Evolutionary conservation across 1,139 yeast genomes (phyloP), one percentile per base, ranked within the genome.

Genomic region (Lodderomyces elongisporus): DNA sequence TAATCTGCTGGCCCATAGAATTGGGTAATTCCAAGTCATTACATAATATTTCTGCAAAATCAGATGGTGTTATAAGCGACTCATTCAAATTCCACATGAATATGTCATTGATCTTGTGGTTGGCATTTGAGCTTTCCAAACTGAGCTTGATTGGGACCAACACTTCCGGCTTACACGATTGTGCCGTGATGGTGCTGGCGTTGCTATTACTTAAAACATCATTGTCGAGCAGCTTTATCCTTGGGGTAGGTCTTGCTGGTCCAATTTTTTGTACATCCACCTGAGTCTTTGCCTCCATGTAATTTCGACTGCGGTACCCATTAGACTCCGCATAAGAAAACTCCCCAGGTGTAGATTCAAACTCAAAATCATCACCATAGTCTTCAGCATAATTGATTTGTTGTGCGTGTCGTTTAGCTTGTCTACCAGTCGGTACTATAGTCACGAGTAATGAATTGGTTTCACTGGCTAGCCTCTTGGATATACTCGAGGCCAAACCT

Each of bases 71-170:
- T 16, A 89, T 66, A 20, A 82, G 63, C 3, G 76, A 62, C 51
- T 91, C 97, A 49, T 81, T 79, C 30, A 85, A 51, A 51, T 91
- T 88, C 98, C 98, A 91, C 73, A 89, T 72, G 48, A 93, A 79
- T 41, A 79, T 78, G 51, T 91, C 99, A 14, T 77, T 79, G 17
- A 89, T 68, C 38, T 84, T 76, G 25, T 65, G 61, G 12, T 57
- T 62, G 16, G 77, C 74, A 23, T 74, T 73, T 37, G 81, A 80
- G 42, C 79, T 76, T 42, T 87, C 96, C 25, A 89, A 56, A 37
- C 77, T 77, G 25, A 93, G 60, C 42, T 87, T 76, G 21, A 91
- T 79, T 2, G 99, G 98, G 16, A 91, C 77, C 32, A 88, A 61
- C 3, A 74, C 56, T 31, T 65, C 65, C 56, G 66, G 37, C 46